Conservation (phyloP, 192 early-diverging fungal species). For the Podila epigama region DNA sequence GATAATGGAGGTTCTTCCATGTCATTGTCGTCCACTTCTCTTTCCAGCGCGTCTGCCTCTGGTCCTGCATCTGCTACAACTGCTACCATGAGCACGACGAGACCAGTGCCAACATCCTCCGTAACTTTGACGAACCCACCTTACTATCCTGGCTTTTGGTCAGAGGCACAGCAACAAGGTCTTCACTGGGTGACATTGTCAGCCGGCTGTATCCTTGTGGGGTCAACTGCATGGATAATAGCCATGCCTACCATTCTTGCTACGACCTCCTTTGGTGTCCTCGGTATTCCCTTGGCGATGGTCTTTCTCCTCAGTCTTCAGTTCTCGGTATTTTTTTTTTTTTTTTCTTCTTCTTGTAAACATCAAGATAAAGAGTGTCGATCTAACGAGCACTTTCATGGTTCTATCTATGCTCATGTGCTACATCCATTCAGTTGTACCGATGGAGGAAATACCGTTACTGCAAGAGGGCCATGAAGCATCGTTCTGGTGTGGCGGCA, state of each 20-base stretch:
- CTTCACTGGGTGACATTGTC: conserved; percentile 29
- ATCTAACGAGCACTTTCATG: background rate
- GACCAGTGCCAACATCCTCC: background rate
- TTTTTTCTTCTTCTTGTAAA: background rate
- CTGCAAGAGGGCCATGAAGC: conserved; percentile 1
- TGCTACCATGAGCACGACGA: background rate
- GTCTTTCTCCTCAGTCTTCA: conserved; percentile 6
- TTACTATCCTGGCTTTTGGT: conserved; percentile 28
- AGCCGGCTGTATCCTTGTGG: conserved; percentile 3
- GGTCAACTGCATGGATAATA: conserved; percentile 1
- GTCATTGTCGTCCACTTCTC: too few relatives aligned
- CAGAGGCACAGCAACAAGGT: conserved; percentile 26
- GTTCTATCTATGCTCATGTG: background rate
- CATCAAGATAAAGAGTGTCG: background rate
- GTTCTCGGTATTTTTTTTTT: conserved; percentile 16
- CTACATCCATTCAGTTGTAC: conserved; percentile 4
- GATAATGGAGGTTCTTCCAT: too few relatives aligned
- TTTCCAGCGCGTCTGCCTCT: too few relatives aligned
- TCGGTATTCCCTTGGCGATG: conserved; percentile 4
- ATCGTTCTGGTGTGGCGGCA: background rate
- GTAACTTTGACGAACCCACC: background rate
- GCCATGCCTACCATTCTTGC: conserved; percentile 17
- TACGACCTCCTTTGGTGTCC: conserved; percentile 2
- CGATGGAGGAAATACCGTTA: conserved; percentile 19
- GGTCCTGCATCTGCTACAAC: too few relatives aligned